Base-by-base conservation (phyloP, 192 early-diverging fungal species). In the Linnemannia elongata region DNA sequence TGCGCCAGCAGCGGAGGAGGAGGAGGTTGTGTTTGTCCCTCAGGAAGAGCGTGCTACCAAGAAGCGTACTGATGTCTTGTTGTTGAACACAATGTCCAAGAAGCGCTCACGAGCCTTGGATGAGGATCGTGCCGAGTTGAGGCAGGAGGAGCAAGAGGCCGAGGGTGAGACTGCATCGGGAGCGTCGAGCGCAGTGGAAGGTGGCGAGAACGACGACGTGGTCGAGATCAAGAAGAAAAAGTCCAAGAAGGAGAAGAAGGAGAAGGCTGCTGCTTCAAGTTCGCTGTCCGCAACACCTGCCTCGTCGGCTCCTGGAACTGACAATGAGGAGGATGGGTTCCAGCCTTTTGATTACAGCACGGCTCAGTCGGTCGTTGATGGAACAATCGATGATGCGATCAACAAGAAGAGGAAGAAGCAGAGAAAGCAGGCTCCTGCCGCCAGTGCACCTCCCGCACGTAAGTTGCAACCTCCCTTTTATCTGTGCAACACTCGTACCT, bases 271-370 rank as follows among this genome's bases (percentile, higher is more conserved):
- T 17, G 3, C 69, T n/a, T 45, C 69, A 0, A 12, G 75, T 12
- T 36, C 69, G 13, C 35, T 52, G 36, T 75, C 77, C 10, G 42
- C 63, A 2, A 68, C 77, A 1, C 73, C 82, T 38, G 18, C 75
- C 10, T 78, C 79, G 6, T 66, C 76, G 18, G 38, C 55, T 10
- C 52, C 69, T 36, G 74, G 13, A 20, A 60, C 74, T 3, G 83
- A 69, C 7, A 75, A 76, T 42, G 79, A 79, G 27, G 13, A 63
- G 33, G 79, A 87, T 8, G 47, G 63, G 1, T 87, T 87, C 76
- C 35, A 81, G 52, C 79, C 85, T 5, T 87, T 87, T 76, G 85
- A 87, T 69, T 87, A 87, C 39, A 87, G 60, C 76, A 81, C 47
- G 44, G 85, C 75, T 1, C 70, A 60, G 27, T 87, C 85, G 42